Evolutionary conservation across 306 rosid genomes (phyloP), one percentile per base, ranked within the genome.

Genomic region (Abrus pulchellus): DNA sequence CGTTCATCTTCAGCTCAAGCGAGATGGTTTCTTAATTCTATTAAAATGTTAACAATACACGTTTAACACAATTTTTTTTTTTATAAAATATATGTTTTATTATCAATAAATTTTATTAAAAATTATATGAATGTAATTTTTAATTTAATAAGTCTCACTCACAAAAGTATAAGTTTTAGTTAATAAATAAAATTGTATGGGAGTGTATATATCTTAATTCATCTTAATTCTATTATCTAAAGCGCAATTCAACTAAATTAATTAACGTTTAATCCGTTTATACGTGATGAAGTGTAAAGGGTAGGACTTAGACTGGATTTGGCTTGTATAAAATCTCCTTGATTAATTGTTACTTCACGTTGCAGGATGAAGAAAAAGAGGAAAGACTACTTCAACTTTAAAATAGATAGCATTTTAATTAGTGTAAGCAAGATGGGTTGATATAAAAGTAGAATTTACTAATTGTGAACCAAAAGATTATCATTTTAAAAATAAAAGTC

Each of bases 271-370:
- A 66, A 83, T 41, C 11, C 67, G 30, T 27, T 41, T 72, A 65
- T 83, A 80, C 87, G 89, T 83, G 85, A 86, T 80, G 85, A 59
- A 86, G 74, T 80, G 89, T 83, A 86, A 86, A 83, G 89, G 81
- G 32, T 73, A 55, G 60, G 36, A 9, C 57, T 68, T 73, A 29
- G 69, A 77, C 57, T 77, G 74, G 86, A 78, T 33, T 72, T 5
- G 11, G 28, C 62, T 2, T 78, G 75, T 83, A 55, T 62, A 68
- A 45, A 78, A 62, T 52, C 56, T 68, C 50, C 38, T 38, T 20
- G 20, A 20, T 5, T 6, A 32, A 79, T 62, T 79, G 82, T 70
- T 55, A 83, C 87, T 71, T 83, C 80, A 64, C 79, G 70, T 6
- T 34, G 53, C 73, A 48, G 34, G 41, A 66, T 74, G 64, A 40